phyloP scores from a whole-genome alignment of 495 filamentous ascomycete genomes.

The Niebla homalea region DNA sequence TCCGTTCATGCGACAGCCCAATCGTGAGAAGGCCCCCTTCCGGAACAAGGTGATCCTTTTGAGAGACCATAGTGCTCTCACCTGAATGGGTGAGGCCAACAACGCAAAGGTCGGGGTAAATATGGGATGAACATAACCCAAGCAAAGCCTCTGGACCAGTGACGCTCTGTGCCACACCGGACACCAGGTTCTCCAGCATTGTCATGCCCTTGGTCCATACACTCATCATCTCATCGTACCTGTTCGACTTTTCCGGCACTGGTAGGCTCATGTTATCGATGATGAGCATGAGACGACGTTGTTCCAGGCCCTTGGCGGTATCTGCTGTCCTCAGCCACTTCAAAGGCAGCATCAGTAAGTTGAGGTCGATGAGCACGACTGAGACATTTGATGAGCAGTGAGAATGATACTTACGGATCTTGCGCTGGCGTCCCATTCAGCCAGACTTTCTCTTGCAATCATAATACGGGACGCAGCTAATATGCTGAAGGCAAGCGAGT shows the following conservation, averaged over 20 bases:
- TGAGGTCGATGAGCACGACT: no score
- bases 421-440: constrained; percentile 27
- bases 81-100: neutral
- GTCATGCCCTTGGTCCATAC: constrained; percentile 14
- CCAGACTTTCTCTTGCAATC: constrained; percentile 19
- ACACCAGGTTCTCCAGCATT: constrained; percentile 15
- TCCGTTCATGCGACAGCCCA: constrained; percentile 5
- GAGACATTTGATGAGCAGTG: no score
- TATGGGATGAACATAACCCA: constrained; percentile 26
- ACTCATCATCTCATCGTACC: constrained; percentile 6
- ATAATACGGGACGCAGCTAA: constrained; percentile 8
- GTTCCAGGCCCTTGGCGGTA: constrained; percentile 9
- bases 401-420: neutral
- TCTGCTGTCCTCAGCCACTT: constrained; percentile 24
- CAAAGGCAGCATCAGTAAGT: no score
- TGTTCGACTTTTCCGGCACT: neutral
- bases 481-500: neutral
- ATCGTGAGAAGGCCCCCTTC: constrained; percentile 12
- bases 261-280: constrained; percentile 4
- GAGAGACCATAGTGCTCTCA: neutral
- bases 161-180: constrained; percentile 15
- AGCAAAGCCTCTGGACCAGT: constrained; percentile 19
- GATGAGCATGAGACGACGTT: constrained; percentile 14
- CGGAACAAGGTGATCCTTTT: constrained; percentile 13
- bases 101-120: constrained; percentile 24